Evolutionary conservation across 1,284 basidiomycete species (phyloP).

Genomic region (Salmacisia buchloeana): DNA sequence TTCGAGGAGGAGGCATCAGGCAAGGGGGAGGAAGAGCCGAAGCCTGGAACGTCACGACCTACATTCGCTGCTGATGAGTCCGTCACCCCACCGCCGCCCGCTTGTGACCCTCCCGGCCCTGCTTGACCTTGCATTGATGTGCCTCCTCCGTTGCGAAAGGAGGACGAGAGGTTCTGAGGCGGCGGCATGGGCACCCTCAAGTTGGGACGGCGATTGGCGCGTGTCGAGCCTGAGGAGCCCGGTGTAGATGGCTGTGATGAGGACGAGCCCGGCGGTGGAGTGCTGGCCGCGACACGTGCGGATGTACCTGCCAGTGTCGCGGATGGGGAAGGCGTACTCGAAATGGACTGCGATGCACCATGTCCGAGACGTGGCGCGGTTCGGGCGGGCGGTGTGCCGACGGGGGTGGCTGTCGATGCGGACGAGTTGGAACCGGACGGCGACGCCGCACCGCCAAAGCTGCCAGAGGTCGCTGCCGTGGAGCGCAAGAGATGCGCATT

Average conservation of each 20-base stretch:
- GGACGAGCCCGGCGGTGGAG: too few species aligned
- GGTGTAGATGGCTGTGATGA: neutral
- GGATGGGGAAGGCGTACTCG: neutral
- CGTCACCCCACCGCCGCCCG: too few species aligned
- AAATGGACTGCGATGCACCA: too few species aligned
- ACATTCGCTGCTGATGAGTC: too few species aligned
- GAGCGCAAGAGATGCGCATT: neutral
- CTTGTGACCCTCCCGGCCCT: too few species aligned
- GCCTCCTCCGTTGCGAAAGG: neutral
- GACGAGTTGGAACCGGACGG: neutral
- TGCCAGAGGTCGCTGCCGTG: neutral
- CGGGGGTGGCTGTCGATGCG: neutral
- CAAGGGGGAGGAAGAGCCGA: too few species aligned
- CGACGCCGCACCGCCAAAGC: neutral
- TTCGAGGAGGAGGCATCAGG: too few species aligned
- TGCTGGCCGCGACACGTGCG: too few species aligned
- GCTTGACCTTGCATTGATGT: too few species aligned
- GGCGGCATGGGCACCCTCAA: constrained; percentile 1
- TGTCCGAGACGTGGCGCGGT: neutral
- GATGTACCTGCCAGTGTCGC: neutral
- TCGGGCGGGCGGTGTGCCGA: neutral
- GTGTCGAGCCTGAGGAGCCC: neutral
- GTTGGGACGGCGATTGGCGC: neutral
- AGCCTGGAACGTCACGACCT: too few species aligned
- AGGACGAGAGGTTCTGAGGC: neutral